These are phyloP conservation scores for Malus sieversii DNA, from an alignment of 306 rosid genomes.

Conservation along the genomic window DNA sequence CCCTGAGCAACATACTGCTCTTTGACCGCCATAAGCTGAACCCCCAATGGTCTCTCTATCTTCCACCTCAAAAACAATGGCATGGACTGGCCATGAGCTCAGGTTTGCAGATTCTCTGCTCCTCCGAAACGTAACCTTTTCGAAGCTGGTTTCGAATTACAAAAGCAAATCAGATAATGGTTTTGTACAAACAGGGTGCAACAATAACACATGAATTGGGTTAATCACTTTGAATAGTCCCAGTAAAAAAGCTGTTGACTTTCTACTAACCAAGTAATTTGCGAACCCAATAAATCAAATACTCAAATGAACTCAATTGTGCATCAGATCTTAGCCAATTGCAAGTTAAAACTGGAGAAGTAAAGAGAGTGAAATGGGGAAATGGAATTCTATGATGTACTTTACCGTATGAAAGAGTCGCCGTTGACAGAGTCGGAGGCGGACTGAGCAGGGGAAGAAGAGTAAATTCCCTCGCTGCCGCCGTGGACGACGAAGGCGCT, in stretches of 20 bases:
- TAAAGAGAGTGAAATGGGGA: neutral
- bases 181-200: neutral
- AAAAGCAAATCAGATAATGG: slow-evolving; percentile 12
- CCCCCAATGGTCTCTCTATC: slow-evolving; percentile 94
- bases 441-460: slow-evolving; percentile 32
- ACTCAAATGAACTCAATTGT: neutral
- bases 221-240: neutral
- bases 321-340: neutral
- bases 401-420: slow-evolving; percentile 65
- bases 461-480: slow-evolving; percentile 97
- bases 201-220: neutral
- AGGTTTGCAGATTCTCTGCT: slow-evolving; percentile 55
- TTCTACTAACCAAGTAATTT: neutral
- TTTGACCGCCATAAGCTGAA: slow-evolving; percentile 96
- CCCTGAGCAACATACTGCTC: slow-evolving; percentile 90
- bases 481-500: slow-evolving; percentile 90
- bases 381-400: slow-evolving; percentile 20
- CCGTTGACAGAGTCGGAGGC: slow-evolving; percentile 34
- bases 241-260: neutral
- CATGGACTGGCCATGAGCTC: slow-evolving; percentile 66
- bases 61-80: slow-evolving; percentile 89
- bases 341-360: neutral
- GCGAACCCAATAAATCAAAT: neutral
- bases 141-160: slow-evolving; percentile 58
- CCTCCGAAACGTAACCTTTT: slow-evolving; percentile 64